Base-by-base conservation (phyloP, 306 rosid genomes). In the Astragalus membranaceus region DNA sequence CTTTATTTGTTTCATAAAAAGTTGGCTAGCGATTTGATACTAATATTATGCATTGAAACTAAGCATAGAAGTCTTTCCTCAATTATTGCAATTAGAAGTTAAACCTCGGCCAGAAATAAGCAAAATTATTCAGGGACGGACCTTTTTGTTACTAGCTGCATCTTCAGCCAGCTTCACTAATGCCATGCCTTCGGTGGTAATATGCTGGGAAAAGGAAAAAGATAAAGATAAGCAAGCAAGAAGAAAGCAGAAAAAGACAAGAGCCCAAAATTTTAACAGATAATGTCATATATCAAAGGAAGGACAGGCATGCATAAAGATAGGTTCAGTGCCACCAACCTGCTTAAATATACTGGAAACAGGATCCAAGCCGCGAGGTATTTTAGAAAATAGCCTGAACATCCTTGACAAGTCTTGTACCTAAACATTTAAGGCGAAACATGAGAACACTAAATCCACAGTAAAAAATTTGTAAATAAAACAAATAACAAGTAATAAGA, bases 301-400 rank as follows among this genome's bases (percentile, higher is more conserved):
- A 67, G 29, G 67, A 37, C 66, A 65, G 47, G 30, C 61, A 64
- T 1, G 37, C 61, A 51, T 2, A 36, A 71, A 35, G 32, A 64
- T 56, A 76, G 64, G 70, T 10, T 66, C 35, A 79, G 74, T 16
- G 29, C 42, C 51, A 70, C 65, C 70, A 73, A 93, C 98, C 97
- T 87, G 93, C 86, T 90, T 93, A 78, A 93, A 93, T 65, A 86
- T 90, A 63, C 74, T 80, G 16, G 98, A 88, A 75, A 93, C 96
- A 43, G 97, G 98, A 81, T 90, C 98, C 66, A 93, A 78, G 15
- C 98, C 98, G 9, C 77, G 75, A 72, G 92, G 92, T 83, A 93
- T 88, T 87, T 93, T 93, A 74, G 96, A 90, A 72, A 90, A 93
- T 67, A 93, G 97, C 87, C 98, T 87, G 85, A 93, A 93, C 98